A percentile compares a stretch with the other conserved stretches of the same genome.
Conservation (phyloP, 306 rosid genomes). For the Begonia loranthoides region DNA sequence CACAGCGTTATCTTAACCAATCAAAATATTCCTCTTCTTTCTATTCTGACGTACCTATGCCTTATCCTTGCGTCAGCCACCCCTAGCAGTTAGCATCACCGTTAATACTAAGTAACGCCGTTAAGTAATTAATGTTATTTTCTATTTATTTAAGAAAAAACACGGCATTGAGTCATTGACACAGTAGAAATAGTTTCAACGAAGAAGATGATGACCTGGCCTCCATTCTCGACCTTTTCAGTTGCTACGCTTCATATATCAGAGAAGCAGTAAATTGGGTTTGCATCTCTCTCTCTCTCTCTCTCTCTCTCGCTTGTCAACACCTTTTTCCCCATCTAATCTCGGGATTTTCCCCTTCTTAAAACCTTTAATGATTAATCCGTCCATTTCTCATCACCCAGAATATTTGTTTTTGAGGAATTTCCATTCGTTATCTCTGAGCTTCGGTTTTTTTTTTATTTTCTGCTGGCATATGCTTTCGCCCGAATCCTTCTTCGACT, state of each 20-base stretch:
- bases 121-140: no score
- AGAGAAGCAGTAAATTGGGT: no score
- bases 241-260: no score
- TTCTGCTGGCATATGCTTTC: no score
- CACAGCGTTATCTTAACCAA: neutral
- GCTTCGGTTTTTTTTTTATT: neutral
- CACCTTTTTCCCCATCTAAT: neutral
- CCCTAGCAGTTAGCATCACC: neutral
- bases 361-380: no score
- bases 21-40: neutral
- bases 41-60: neutral
- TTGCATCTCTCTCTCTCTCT: neutral
- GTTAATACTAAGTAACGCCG: neutral
- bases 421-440: neutral
- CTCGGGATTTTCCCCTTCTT: neutral
- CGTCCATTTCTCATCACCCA: neutral
- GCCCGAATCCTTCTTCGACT: neutral
- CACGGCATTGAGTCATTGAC: no score
- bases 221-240: no score
- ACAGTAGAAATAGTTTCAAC: no score
- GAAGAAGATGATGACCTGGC: no score
- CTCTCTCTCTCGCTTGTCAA: neutral
- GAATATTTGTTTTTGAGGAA: neutral
- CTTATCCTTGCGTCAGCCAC: conserved; percentile 1
- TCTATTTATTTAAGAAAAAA: no score